Percentiles rank a stretch among this genome's conserved stretches.
Evolutionary conservation across 1,139 yeast species (phyloP).

Genomic region (Nakaseomyces nivariensis): DNA sequence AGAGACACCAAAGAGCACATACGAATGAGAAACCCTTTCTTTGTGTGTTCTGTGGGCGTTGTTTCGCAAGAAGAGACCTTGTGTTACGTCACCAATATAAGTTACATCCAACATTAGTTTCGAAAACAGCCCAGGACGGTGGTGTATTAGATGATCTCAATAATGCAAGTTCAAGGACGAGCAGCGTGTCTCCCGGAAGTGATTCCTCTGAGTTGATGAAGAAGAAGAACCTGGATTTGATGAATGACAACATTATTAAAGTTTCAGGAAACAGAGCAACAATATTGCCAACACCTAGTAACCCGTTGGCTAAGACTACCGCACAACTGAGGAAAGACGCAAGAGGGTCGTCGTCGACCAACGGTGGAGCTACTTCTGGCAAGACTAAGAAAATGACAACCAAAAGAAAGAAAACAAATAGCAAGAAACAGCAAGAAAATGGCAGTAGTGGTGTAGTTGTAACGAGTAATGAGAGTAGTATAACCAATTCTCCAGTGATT

Average conservation of each 20-base stretch:
- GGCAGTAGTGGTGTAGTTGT: neutral
- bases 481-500: neutral
- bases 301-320: slow-evolving; percentile 22
- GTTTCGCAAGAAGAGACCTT: slow-evolving; percentile 87
- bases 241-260: slow-evolving; percentile 26
- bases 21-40: slow-evolving; percentile 95
- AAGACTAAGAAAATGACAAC: neutral
- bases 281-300: slow-evolving; percentile 30
- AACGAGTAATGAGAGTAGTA: neutral
- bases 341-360: slow-evolving; percentile 2
- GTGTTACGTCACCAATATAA: slow-evolving; percentile 91
- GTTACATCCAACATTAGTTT: slow-evolving; percentile 55
- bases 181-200: slow-evolving; percentile 6
- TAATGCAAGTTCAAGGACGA: slow-evolving; percentile 1
- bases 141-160: slow-evolving; percentile 2
- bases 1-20: slow-evolving; percentile 90
- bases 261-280: slow-evolving; percentile 33
- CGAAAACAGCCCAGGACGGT: slow-evolving; percentile 7
- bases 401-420: neutral
- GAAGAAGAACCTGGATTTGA: slow-evolving; percentile 4
- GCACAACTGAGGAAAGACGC: slow-evolving; percentile 23
- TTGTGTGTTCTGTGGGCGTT: slow-evolving; percentile 93
- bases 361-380: neutral
- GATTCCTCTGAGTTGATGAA: neutral
- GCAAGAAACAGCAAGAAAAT: neutral